A percentile compares a stretch with the other conserved stretches of the same genome.
These are phyloP conservation scores for Cladorrhinum sp. DNA, from an alignment of 2,329 filamentous ascomycete species.

Conservation along the genomic window DNA sequence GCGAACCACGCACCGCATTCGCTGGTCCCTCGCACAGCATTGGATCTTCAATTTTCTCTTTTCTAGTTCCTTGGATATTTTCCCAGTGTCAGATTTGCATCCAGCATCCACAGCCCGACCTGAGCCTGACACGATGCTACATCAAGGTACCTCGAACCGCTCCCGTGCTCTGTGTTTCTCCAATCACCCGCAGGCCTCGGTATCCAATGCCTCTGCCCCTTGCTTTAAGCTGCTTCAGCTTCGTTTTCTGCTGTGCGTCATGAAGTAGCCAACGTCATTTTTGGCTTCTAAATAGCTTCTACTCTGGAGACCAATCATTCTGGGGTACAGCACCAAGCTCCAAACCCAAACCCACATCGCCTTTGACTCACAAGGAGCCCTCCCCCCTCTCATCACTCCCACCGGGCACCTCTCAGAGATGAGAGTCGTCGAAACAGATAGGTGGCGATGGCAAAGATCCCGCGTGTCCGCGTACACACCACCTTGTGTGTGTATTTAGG, in stretches of 20 bases:
- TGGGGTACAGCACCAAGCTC: background rate
- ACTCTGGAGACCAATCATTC: background rate
- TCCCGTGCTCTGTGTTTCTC: background rate
- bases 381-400: background rate
- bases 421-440: background rate
- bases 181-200: background rate
- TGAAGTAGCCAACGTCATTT: background rate
- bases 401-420: no score
- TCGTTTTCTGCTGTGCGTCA: conserved; percentile 6
- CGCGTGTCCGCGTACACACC: no score
- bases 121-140: conserved; percentile 15
- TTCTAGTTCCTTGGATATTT: background rate
- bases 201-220: background rate
- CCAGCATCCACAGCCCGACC: conserved; percentile 6
- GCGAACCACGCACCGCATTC: conserved; percentile 3
- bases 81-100: conserved; percentile 5
- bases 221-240: conserved; percentile 5
- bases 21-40: background rate
- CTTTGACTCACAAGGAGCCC: background rate
- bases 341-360: background rate
- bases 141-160: conserved; percentile 4
- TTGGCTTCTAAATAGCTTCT: background rate
- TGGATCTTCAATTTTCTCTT: background rate
- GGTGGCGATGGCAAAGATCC: background rate
- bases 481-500: background rate